Evolutionary conservation across 306 rosid genomes (phyloP).

Genomic region (Pterocarpus macrocarpus): DNA sequence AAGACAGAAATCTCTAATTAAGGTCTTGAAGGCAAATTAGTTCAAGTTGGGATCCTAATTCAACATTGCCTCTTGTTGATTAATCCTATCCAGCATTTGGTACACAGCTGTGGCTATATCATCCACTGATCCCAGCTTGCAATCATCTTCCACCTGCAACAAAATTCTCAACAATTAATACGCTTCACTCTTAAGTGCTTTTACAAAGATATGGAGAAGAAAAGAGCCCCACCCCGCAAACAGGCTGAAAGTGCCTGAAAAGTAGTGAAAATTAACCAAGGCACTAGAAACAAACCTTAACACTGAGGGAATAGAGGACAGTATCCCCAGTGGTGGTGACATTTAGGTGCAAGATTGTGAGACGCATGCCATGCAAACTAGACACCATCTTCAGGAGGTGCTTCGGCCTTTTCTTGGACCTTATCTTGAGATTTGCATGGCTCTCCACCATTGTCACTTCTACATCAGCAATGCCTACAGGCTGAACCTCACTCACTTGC

Average conservation of each 20-base stretch:
- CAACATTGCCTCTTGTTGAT: constrained; percentile 71
- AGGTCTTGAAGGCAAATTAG: constrained; percentile 37
- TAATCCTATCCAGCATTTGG: constrained; percentile 72
- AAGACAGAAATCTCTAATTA: constrained; percentile 36
- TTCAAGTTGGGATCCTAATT: constrained; percentile 40
- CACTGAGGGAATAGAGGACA: constrained; percentile 79
- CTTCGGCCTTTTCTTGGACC: constrained; percentile 73
- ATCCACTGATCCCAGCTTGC: constrained; percentile 84
- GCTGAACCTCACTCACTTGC: constrained; percentile 44
- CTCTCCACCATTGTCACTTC: constrained; percentile 95
- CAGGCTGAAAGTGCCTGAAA: no score
- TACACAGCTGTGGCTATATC: constrained; percentile 86
- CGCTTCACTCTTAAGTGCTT: neutral
- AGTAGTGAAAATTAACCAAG: no score
- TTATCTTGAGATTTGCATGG: constrained; percentile 89
- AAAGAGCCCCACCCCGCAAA: no score
- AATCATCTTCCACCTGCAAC: constrained; percentile 86
- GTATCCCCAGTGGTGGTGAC: constrained; percentile 67
- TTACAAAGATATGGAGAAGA: no score
- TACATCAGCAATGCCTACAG: constrained; percentile 67
- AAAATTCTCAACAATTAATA: neutral
- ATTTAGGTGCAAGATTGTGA: constrained; percentile 86
- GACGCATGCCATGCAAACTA: constrained; percentile 71
- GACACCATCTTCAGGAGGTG: constrained; percentile 80
- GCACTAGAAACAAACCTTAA: constrained; percentile 63